phyloP scores from a whole-genome alignment of 2,329 filamentous ascomycete species.

The Cryphonectria parasitica region DNA sequence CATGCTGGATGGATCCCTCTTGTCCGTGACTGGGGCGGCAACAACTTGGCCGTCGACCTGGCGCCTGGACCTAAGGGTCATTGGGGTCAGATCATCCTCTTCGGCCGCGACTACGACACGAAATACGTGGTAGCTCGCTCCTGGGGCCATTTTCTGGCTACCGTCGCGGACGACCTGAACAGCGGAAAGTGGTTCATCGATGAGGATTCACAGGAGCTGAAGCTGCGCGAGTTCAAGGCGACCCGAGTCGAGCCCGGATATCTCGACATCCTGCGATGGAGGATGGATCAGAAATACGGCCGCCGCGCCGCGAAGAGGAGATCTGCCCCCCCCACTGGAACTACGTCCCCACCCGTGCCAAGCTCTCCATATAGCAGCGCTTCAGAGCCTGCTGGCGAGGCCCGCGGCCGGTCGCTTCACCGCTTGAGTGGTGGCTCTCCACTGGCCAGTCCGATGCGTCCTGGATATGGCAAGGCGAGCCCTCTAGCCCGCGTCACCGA shows the following conservation, averaged over 20 bases:
- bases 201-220: conserved; percentile 89
- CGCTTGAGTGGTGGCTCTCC: conserved; percentile 68
- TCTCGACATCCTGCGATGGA: conserved; percentile 93
- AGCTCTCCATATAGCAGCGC: conserved; percentile 70
- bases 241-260: conserved; percentile 90
- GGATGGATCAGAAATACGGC: conserved; percentile 93
- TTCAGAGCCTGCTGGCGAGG: conserved; percentile 60
- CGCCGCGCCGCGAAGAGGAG: conserved; percentile 61
- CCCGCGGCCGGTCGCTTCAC: conserved; percentile 73
- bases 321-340: conserved; percentile 49
- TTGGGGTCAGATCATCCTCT: conserved; percentile 97
- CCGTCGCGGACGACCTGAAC: conserved; percentile 86
- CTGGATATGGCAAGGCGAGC: conserved; percentile 69
- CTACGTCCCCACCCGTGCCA: conserved; percentile 52
- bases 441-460: conserved; percentile 65
- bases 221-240: conserved; percentile 88
- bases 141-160: conserved; percentile 85
- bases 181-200: conserved; percentile 92
- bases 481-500: conserved; percentile 77
- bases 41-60: conserved; percentile 92
- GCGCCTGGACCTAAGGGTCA: conserved; percentile 86
- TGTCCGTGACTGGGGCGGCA: conserved; percentile 97
- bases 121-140: conserved; percentile 96
- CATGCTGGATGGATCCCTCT: conserved; percentile 96
- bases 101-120: conserved; percentile 96